phyloP scores from a whole-genome alignment of 176 grass and related monocot genomes.

The Rhynchospora breviuscula region DNA sequence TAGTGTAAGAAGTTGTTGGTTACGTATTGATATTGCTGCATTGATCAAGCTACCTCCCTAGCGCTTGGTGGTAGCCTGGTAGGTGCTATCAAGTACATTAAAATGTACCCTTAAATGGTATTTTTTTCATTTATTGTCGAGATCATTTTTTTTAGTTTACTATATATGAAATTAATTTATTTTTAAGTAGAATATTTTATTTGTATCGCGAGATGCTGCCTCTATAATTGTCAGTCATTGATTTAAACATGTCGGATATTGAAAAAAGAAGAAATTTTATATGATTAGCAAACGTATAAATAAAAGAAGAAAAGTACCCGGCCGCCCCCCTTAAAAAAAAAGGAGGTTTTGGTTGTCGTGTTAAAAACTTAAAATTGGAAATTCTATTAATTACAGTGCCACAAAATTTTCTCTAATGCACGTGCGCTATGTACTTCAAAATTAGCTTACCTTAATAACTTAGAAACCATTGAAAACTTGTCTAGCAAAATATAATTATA shows the following conservation, averaged over 20 bases:
- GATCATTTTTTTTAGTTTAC: not conserved
- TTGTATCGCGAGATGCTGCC: not conserved
- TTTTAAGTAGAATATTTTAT: not conserved
- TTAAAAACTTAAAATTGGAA: not conserved
- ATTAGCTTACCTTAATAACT: not conserved
- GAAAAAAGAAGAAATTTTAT: too few relatives aligned
- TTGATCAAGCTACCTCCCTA: not conserved
- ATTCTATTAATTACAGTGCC: not conserved
- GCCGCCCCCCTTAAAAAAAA: too few relatives aligned
- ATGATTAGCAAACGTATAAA: not conserved
- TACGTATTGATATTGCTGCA: not conserved
- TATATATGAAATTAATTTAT: not conserved
- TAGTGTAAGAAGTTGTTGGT: not conserved
- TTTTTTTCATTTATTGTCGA: not conserved
- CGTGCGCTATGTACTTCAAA: not conserved
- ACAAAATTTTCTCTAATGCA: not conserved
- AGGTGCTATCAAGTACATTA: not conserved
- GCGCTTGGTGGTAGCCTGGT: not conserved
- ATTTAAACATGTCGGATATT: too few relatives aligned
- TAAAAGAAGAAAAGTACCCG: not conserved
- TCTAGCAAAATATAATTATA: not conserved
- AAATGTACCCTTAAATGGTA: slow-evolving; percentile 8
- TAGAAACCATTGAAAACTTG: not conserved
- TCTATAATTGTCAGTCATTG: too few relatives aligned
- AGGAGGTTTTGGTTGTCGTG: not conserved